Base-by-base conservation (phyloP, 305 asterid species). In the Nicotiana rustica region DNA sequence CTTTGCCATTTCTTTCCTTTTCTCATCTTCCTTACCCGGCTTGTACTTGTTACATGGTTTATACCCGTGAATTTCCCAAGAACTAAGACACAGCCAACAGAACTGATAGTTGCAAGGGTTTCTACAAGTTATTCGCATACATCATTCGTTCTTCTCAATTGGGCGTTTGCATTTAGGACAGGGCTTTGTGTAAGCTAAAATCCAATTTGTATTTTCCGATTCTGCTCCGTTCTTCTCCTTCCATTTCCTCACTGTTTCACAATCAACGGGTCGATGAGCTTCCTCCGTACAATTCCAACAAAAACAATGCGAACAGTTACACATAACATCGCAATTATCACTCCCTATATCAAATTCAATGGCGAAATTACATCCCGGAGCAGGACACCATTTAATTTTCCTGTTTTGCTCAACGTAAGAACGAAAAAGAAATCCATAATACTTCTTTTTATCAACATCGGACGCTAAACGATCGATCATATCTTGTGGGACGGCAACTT, bases 311-410 rank as follows among this genome's bases (percentile, higher is more conserved):
- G 65, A 66, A 47, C 92, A 90, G 9, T 10, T 64, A 41, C 93
- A 90, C 0, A 21, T 17, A 15, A 89, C 90, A 31, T 89, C 89
- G 52, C 80, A 82, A 71, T 31, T 73, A 3, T 83, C 86, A 60
- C 81, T 35, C 38, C 31, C 86, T 5, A 9, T 68, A 17, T 75
- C 80, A 14, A 80, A 82, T 19, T 84, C 85, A 9, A 87, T 29
- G 0, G 91, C 92, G 9, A n/a, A 75, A 0, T 69, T 85, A 70
- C 93, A 90, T 2, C 88, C 89, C 1, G 91, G 90, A 14, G 85
- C 82, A 3, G 91, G 88, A 67, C 93, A 90, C 93, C 93, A 90
- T 77, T 89, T 90, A 17, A 78, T 68, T 12, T 67, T 77, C 19
- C 29, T 62, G 25, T 47, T 80, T 13, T 78, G 67, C 61, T 86